Conservation (phyloP, 495 filamentous ascomycete genomes). For the Poronia punctata region DNA sequence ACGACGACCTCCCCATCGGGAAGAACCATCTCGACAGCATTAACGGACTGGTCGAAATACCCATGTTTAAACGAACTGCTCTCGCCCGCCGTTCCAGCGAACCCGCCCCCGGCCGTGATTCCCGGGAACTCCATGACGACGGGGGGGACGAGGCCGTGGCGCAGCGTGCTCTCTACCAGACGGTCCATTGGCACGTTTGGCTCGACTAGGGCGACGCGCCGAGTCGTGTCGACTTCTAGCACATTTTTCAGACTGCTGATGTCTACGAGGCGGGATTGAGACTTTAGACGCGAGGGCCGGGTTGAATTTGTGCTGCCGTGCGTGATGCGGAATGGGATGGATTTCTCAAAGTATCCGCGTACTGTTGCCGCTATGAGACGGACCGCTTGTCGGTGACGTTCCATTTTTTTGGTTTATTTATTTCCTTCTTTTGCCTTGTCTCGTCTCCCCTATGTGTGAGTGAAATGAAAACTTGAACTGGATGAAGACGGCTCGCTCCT, state of each 20-base stretch:
- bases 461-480: too few relatives aligned
- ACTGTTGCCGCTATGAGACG: slow-evolving; percentile 41
- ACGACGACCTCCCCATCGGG: slow-evolving; percentile 46
- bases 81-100: slow-evolving; percentile 55
- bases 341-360: slow-evolving; percentile 47
- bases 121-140: slow-evolving; percentile 58
- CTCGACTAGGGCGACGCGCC: slow-evolving; percentile 47
- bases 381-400: slow-evolving; percentile 41
- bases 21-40: slow-evolving; percentile 53
- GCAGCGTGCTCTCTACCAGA: slow-evolving; percentile 46
- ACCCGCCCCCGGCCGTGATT: slow-evolving; percentile 59
- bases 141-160: slow-evolving; percentile 47
- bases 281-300: slow-evolving; percentile 35
- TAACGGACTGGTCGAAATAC: slow-evolving; percentile 51
- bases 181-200: slow-evolving; percentile 62
- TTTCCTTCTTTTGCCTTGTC: too few relatives aligned
- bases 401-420: slow-evolving; percentile 34
- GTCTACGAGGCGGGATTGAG: slow-evolving; percentile 29
- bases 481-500: too few relatives aligned
- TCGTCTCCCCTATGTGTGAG: too few relatives aligned
- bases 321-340: slow-evolving; percentile 63
- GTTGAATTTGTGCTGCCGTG: slow-evolving; percentile 77
- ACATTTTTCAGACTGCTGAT: slow-evolving; percentile 33
- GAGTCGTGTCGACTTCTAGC: slow-evolving; percentile 31
- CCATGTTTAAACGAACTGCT: slow-evolving; percentile 52